Conservation (phyloP, 2,329 filamentous ascomycete species). For the Aureobasidium sp. region DNA sequence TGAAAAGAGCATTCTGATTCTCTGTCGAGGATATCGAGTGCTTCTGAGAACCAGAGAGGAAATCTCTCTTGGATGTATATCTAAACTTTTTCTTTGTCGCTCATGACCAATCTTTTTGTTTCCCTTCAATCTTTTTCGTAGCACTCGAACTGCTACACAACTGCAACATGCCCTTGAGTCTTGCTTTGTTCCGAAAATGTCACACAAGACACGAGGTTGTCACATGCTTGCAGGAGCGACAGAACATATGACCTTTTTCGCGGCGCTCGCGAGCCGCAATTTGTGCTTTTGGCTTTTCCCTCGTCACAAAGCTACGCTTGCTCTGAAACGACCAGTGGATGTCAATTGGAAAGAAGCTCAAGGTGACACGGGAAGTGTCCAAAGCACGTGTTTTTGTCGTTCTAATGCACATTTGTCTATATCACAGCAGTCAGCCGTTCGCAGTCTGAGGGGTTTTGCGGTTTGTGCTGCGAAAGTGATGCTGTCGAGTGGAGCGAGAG, state of each 20-base stretch:
- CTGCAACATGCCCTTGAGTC: background rate
- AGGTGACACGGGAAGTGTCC: background rate
- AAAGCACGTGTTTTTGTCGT: background rate
- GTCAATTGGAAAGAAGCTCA: background rate
- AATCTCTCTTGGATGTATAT: slow-evolving; percentile 1
- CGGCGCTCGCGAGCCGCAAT: too few relatives aligned
- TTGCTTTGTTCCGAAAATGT: background rate
- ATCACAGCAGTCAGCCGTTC: too few relatives aligned
- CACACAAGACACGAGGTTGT: background rate
- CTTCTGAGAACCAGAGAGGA: background rate
- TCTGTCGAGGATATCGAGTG: background rate
- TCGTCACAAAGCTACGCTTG: background rate
- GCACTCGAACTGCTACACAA: background rate
- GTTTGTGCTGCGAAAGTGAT: background rate
- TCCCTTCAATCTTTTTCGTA: background rate
- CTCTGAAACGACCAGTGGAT: background rate
- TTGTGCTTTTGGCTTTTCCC: background rate
- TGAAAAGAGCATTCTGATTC: slow-evolving; percentile 1
- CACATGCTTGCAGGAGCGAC: background rate
- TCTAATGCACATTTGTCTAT: background rate
- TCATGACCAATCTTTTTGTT: background rate
- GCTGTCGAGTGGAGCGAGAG: background rate
- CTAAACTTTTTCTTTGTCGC: background rate
- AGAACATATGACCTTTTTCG: too few relatives aligned
- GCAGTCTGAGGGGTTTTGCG: background rate